Evolutionary conservation across 148 eudicot genomes (phyloP).

Genomic region (Oxyria digyna): DNA sequence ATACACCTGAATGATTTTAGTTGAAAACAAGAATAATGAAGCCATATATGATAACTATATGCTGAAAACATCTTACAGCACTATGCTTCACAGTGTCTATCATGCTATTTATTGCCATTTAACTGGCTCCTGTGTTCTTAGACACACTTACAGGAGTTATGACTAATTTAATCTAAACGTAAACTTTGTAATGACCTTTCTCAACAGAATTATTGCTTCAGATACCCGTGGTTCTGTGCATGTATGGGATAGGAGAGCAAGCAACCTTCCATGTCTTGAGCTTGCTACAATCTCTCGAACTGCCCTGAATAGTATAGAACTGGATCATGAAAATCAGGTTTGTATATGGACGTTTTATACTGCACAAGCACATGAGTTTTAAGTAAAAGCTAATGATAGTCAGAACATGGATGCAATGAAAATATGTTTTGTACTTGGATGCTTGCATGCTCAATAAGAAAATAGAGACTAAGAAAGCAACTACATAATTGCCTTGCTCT

Average conservation of each 20-base stretch:
- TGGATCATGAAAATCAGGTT: conserved; percentile 66
- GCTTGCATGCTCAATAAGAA: background rate
- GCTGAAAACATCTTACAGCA: background rate
- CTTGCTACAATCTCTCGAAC: conserved; percentile 46
- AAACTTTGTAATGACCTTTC: conserved; percentile 5
- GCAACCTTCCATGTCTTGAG: conserved; percentile 57
- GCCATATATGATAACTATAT: background rate
- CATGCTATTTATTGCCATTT: background rate
- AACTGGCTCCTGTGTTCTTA: background rate
- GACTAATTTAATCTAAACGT: background rate
- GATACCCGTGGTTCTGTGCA: conserved; percentile 59
- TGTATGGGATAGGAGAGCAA: conserved; percentile 79
- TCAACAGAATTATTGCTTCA: conserved; percentile 67
- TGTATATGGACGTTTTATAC: conserved; percentile 16
- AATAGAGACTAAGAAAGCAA: background rate
- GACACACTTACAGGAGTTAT: background rate
- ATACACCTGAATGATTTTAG: too few relatives aligned
- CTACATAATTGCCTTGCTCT: background rate
- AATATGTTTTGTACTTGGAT: background rate
- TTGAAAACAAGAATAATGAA: too few relatives aligned
- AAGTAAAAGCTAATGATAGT: background rate
- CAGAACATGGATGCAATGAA: background rate
- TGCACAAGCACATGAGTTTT: background rate
- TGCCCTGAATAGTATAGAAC: conserved; percentile 55
- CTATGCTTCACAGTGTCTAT: background rate